Evolutionary conservation across 257 asterid species (phyloP).

Genomic region (Osmanthus fragrans): DNA sequence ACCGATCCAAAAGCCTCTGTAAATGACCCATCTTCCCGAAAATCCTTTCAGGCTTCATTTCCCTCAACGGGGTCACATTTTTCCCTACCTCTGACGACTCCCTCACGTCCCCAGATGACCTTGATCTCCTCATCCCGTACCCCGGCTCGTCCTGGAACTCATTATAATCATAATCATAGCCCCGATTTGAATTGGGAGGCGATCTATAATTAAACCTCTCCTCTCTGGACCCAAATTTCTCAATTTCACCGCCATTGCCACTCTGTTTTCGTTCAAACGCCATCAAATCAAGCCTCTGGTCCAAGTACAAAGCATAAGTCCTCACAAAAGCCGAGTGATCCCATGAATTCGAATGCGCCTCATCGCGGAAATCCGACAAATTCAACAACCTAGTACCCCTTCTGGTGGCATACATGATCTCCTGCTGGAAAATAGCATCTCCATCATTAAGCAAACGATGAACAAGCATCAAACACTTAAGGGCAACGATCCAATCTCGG

Average conservation of each 20-base stretch:
- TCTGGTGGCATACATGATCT: conserved; percentile 67
- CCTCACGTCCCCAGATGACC: conserved; percentile 67
- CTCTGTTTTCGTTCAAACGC: conserved; percentile 51
- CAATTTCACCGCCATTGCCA: conserved; percentile 40
- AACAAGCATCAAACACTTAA: conserved; percentile 66
- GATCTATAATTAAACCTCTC: conserved; percentile 45
- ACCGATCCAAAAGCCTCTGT: conserved; percentile 73
- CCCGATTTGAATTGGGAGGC: conserved; percentile 53
- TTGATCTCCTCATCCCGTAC: conserved; percentile 64
- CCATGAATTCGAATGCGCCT: conserved; percentile 80
- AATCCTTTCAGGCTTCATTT: conserved; percentile 65
- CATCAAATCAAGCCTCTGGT: conserved; percentile 73
- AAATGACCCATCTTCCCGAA: conserved; percentile 75
- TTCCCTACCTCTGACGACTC: conserved; percentile 51
- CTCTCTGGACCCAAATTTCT: conserved; percentile 40
- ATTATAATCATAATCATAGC: conserved; percentile 50
- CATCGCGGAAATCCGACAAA: conserved; percentile 72
- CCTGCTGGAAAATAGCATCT: conserved; percentile 62
- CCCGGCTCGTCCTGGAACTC: conserved; percentile 48
- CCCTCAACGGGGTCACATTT: conserved; percentile 66
- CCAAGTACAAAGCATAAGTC: conserved; percentile 63
- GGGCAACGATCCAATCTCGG: conserved; percentile 81
- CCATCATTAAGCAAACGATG: conserved; percentile 73
- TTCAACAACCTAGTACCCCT: conserved; percentile 68
- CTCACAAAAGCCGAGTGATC: conserved; percentile 78